These are phyloP conservation scores for Penicillium subrubescens DNA, from an alignment of 495 filamentous ascomycete genomes.

Conservation along the genomic window DNA sequence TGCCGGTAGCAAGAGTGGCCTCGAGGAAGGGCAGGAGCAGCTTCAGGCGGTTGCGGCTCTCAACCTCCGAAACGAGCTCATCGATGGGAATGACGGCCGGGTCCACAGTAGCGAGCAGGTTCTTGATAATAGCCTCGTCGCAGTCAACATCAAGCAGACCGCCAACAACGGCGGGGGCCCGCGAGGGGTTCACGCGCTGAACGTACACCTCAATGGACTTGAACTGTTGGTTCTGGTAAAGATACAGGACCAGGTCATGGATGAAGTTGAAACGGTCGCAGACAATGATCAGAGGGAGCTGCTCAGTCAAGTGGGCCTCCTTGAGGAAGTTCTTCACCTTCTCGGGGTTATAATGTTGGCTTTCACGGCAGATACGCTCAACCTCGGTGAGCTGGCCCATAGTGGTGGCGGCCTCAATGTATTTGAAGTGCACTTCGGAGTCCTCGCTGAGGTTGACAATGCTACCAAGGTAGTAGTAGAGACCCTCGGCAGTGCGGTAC, in stretches of 20 bases:
- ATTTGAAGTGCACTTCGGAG: constrained; percentile 96
- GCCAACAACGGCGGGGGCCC: constrained; percentile 92
- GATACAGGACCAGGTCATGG: constrained; percentile 93
- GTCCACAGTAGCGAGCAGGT: constrained; percentile 84
- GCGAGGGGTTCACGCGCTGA: constrained; percentile 94
- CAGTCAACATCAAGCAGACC: constrained; percentile 97
- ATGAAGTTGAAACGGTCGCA: constrained; percentile 99
- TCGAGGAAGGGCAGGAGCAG: constrained; percentile 95
- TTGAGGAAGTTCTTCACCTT: constrained; percentile 99
- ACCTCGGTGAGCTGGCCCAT: constrained; percentile 93
- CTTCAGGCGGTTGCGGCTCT: constrained; percentile 94
- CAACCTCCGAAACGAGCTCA: constrained; percentile 92
- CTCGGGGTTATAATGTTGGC: constrained; percentile 90
- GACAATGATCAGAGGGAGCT: constrained; percentile 96
- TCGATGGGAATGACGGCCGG: constrained; percentile 89
- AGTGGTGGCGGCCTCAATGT: constrained; percentile 93
- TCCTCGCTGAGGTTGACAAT: constrained; percentile 98
- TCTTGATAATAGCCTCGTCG: constrained; percentile 94
- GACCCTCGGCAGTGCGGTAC: constrained; percentile 92
- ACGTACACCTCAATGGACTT: constrained; percentile 99
- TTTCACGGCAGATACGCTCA: constrained; percentile 95
- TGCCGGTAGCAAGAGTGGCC: constrained; percentile 83
- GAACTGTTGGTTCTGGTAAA: constrained; percentile 99
- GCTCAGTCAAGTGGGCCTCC: constrained; percentile 88
- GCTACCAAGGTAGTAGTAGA: constrained; percentile 97